Evolutionary conservation across 208 protist species (phyloP).

Genomic region (Wallacemonas sp.): DNA sequence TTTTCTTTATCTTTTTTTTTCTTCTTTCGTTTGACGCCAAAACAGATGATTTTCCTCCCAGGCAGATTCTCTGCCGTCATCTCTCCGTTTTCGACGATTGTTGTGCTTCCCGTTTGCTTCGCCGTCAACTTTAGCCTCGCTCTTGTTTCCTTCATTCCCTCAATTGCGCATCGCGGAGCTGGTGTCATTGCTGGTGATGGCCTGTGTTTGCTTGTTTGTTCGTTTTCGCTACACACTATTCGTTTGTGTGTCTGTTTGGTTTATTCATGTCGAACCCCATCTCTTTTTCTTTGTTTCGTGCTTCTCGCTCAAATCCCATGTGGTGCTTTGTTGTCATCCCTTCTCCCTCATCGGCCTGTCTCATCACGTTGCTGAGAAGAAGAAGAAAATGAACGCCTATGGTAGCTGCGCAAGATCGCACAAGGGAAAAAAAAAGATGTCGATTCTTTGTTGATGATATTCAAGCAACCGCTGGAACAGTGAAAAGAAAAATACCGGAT

Average conservation of each 20-base stretch:
- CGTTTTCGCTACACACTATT: background rate
- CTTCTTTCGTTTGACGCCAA: background rate
- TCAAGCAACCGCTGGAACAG: too few species aligned
- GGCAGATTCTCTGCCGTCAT: too few species aligned
- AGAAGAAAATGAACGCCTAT: background rate
- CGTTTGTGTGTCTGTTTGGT: background rate
- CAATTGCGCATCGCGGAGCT: too few species aligned
- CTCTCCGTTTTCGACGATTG: too few species aligned
- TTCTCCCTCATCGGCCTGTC: background rate
- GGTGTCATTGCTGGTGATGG: background rate
- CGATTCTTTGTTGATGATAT: too few species aligned
- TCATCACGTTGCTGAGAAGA: background rate
- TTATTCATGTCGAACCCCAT: background rate
- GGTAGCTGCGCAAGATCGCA: too few species aligned
- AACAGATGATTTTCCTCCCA: background rate
- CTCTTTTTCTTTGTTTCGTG: background rate
- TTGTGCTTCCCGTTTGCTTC: too few species aligned
- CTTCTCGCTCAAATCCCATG: too few species aligned
- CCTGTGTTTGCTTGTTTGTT: slow-evolving; percentile 13
- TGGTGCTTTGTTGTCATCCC: slow-evolving; percentile 20
- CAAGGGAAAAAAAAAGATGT: too few species aligned
- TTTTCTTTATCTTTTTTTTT: slow-evolving; percentile 7
- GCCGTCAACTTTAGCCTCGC: too few species aligned
- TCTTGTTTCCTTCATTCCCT: too few species aligned
- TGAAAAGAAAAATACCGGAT: too few species aligned